phyloP scores from a whole-genome alignment of 2,329 filamentous ascomycete genomes.

The Paecilomyces niveus region DNA sequence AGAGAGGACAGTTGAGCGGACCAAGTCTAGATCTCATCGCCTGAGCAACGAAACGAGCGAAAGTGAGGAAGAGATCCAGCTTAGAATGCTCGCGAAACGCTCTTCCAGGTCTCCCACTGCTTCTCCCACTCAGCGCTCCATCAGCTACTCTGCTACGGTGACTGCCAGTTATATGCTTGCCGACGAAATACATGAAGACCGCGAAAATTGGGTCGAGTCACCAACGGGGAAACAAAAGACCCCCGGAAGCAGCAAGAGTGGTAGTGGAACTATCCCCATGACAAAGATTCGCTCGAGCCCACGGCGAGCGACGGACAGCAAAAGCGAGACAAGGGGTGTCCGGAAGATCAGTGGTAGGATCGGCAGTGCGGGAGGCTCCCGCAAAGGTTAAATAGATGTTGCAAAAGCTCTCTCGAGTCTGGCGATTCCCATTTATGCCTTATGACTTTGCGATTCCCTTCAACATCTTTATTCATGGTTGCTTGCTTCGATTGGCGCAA shows the following conservation, averaged over 20 bases:
- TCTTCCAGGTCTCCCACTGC: slow-evolving; percentile 58
- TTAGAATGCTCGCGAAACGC: slow-evolving; percentile 65
- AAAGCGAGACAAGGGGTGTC: slow-evolving; percentile 33
- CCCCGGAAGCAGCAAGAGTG: slow-evolving; percentile 50
- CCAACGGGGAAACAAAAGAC: slow-evolving; percentile 37
- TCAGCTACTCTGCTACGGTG: slow-evolving; percentile 68
- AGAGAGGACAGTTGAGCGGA: slow-evolving; percentile 28
- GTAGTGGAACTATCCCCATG: slow-evolving; percentile 44
- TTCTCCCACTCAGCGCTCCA: slow-evolving; percentile 58
- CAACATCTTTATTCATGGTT: slow-evolving; percentile 14
- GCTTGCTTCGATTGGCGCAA: slow-evolving; percentile 12
- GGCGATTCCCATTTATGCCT: not conserved
- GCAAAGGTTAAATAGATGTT: slow-evolving; percentile 19
- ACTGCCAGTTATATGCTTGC: slow-evolving; percentile 60
- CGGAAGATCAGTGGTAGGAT: slow-evolving; percentile 42
- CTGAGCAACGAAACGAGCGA: slow-evolving; percentile 54
- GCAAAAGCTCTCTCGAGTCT: not conserved
- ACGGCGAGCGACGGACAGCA: slow-evolving; percentile 30
- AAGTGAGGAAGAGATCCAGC: slow-evolving; percentile 74
- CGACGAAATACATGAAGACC: slow-evolving; percentile 58
- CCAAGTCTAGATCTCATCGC: slow-evolving; percentile 46
- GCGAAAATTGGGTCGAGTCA: slow-evolving; percentile 55
- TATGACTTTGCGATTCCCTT: not conserved
- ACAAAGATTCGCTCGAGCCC: slow-evolving; percentile 59
- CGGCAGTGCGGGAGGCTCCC: slow-evolving; percentile 33